These are phyloP conservation scores for Pythium utonaiense DNA, from an alignment of 352 stramenopile species.

Conservation along the genomic window DNA sequence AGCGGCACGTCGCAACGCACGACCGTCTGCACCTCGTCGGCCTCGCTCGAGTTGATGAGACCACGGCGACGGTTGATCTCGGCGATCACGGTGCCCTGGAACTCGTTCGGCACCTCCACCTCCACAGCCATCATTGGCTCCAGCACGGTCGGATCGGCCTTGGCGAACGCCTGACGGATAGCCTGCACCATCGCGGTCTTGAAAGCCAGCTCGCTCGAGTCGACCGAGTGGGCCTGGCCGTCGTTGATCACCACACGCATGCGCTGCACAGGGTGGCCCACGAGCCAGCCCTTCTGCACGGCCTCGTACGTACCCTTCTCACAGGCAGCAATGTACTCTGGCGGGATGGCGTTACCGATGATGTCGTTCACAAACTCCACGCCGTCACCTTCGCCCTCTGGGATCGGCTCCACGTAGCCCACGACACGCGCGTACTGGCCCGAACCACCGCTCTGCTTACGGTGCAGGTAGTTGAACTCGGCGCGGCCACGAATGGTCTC, in stretches of 20 bases:
- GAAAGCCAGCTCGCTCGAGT: conserved; percentile 99
- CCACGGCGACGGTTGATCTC: conserved; percentile 94
- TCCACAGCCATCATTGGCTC: conserved; percentile 97
- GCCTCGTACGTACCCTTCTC: conserved; percentile 97
- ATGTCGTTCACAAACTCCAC: conserved; percentile 98
- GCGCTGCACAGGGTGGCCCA: conserved; percentile 93
- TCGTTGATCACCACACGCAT: conserved; percentile 88
- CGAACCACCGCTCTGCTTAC: conserved; percentile 98
- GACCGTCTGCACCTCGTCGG: conserved; percentile 92
- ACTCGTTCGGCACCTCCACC: conserved; percentile 92
- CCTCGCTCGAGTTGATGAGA: conserved; percentile 95
- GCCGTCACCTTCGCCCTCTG: conserved; percentile 58
- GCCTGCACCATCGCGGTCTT: conserved; percentile 93
- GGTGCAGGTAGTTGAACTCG: conserved; percentile 99
- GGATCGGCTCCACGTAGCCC: conserved; percentile 97
- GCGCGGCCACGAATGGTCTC: conserved; percentile 93
- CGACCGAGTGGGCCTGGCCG: conserved; percentile 94
- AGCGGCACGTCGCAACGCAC: conserved; percentile 94
- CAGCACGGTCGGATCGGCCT: conserved; percentile 91
- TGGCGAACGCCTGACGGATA: conserved; percentile 93
- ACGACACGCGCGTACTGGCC: conserved; percentile 97
- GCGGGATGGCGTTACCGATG: conserved; percentile 97
- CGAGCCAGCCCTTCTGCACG: conserved; percentile 93
- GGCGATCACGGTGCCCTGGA: conserved; percentile 92
- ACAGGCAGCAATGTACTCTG: conserved; percentile 97